Evolutionary conservation across 148 eudicot species (phyloP).

Genomic region (Drosera capensis): DNA sequence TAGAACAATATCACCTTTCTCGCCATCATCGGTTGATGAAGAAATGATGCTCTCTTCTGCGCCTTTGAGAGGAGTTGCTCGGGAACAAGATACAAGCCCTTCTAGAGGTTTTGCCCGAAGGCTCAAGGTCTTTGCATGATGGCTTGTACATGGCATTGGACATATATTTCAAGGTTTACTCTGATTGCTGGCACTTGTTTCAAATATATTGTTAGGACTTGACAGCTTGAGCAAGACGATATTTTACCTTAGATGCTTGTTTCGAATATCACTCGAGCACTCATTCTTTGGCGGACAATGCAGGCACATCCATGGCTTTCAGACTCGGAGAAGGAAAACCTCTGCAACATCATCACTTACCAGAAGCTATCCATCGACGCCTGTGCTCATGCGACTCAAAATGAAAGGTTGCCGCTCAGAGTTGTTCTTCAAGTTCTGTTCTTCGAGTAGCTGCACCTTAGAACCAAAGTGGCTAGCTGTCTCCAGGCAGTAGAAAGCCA

Average conservation of each 20-base stretch:
- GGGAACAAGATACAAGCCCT: constrained; percentile 48
- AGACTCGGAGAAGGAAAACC: constrained; percentile 64
- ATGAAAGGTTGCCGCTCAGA: constrained; percentile 71
- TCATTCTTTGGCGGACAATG: too few relatives aligned
- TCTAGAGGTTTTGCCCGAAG: constrained; percentile 75
- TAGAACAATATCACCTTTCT: constrained; percentile 20
- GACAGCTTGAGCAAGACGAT: too few relatives aligned
- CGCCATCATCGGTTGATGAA: constrained; percentile 35
- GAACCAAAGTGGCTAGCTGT: constrained; percentile 57
- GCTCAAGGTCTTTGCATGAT: constrained; percentile 76
- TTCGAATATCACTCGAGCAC: too few relatives aligned
- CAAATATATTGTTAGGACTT: not conserved
- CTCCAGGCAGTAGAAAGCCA: constrained; percentile 39
- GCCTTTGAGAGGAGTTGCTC: constrained; percentile 59
- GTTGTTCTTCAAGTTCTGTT: constrained; percentile 77
- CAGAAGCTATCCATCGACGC: constrained; percentile 95
- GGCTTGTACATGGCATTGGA: constrained; percentile 87
- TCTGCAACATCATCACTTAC: constrained; percentile 66
- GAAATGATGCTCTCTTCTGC: constrained; percentile 44
- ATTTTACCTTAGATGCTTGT: too few relatives aligned
- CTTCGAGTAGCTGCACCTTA: constrained; percentile 83
- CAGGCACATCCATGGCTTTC: constrained; percentile 93
- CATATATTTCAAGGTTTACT: constrained; percentile 76
- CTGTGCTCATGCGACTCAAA: constrained; percentile 91
- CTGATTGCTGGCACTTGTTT: not conserved